Base-by-base conservation (phyloP, 768 basidiomycete species). In the Lepiota brunneoincarnata region DNA sequence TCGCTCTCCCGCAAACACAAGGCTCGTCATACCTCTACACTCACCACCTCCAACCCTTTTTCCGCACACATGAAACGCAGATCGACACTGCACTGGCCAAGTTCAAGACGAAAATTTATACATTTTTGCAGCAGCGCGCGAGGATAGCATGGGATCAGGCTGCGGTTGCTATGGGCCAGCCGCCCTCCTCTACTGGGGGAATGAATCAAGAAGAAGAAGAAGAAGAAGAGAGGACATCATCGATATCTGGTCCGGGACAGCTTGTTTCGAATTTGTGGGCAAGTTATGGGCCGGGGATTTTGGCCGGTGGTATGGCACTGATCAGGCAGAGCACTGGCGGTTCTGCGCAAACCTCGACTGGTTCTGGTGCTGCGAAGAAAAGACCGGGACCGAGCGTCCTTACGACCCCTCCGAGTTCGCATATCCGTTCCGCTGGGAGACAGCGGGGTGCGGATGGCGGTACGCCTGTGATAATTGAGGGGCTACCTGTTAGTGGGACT, bases 1-100 rank as follows among this genome's bases (percentile, higher is more conserved):
- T 98, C 45, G 89, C 87, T 2, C 83, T 95, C 5, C 94, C 95
- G 0, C 93, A 95, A 65, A 92, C 91, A 0, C 85, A 84, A 59
- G 94, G 95, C 21, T 84, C 94, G 0, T 84, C 92, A 1, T 91
- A 89, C 67, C 74, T 98, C 64, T 98, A 96, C 75, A 75, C 74
- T 38, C 73, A 77, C 11, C 84, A 92, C 58, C 83, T 98, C 11
- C 82, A 85, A 31, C 94, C 95, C 0, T 85, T 92, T 72, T 89
- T 98, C 69, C 78, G 78, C 48, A 73, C 80, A 17, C 90, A 97
- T 64, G 94, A 98, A 69, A 62, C 73, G 1, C 84, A 93, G 65
- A 95, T 98, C 65, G 94, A 98, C 66, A 80, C 81, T 12, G 75
- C 87, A 4, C 80, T 97, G 37, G 84, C 87, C 2, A 77, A 83